Evolutionary conservation across 2,329 filamentous ascomycete species (phyloP), one percentile per base, ranked within the genome.

Genomic region (Exserohilum turcica): DNA sequence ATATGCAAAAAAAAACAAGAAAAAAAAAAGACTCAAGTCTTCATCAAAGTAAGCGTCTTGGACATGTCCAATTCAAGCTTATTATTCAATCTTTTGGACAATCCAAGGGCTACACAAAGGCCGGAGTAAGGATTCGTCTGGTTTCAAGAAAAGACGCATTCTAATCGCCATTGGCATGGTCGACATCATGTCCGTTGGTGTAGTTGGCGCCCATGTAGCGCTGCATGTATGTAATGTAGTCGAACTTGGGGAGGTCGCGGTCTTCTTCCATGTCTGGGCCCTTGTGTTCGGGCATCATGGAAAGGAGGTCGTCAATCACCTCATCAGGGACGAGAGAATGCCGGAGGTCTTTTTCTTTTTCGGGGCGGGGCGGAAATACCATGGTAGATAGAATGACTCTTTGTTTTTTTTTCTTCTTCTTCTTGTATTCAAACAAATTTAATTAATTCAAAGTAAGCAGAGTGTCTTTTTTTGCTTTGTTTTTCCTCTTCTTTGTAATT

Each of bases 151-250:
- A 35, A 12, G 51, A 28, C 27, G 51, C 12, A 43, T 47, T 53
- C 64, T 67, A 67, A 51, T 60, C 63, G 24, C 64, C 64, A 16
- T 67, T 67, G 5, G 57, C 60, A 21, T 53, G 44, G 29, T 63
- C 65, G 29, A 64, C 63, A 2, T 61, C 58, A 6, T 60, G 54
- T n/a, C 65, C 65, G 38, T 66, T 68, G 12, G 52, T 54, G 21
- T 56, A 55, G 13, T 59, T 53, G 6, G 63, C 66, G 43, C 67
- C 73, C 69, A 80, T 75, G 60, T 78, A 80, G 49, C 88, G 89
- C 75, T 97, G 89, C 94, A 99, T 99, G 74, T 97, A 99, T 59
- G 85, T 87, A 61, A 97, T 92, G 78, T 99, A 99, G 77, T 99
- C 94, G 74, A 88, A 99, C 76, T 97, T 95, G 32, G 89, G 85